Percentiles rank a stretch among this genome's conserved stretches.
These are phyloP conservation scores for Thuidium tamariscinum DNA, from an alignment of 225 moss, liverwort and hornwort species.

Conservation along the genomic window DNA sequence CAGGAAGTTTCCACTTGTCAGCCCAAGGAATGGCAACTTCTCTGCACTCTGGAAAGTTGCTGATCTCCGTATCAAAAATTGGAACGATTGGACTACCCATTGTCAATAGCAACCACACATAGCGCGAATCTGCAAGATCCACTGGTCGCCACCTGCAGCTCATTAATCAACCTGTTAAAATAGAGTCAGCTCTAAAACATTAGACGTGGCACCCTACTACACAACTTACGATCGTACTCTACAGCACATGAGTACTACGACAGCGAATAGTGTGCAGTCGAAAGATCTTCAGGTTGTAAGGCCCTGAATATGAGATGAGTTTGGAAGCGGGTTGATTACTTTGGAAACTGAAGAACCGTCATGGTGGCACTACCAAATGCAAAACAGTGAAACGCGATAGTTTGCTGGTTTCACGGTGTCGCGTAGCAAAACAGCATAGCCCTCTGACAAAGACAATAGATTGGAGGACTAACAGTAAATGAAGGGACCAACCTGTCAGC, in stretches of 20 bases:
- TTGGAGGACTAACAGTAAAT: neutral
- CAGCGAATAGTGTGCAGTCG: neutral
- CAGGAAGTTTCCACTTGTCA: constrained; percentile 67
- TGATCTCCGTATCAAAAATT: constrained; percentile 40
- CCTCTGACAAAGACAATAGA: neutral
- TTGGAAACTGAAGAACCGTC: neutral
- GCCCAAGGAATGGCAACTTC: constrained; percentile 68
- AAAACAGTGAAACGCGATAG: neutral
- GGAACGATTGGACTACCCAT: constrained; percentile 78
- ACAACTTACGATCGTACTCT: neutral
- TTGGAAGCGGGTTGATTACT: neutral
- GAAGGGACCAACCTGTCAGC: constrained; percentile 49
- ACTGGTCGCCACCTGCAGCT: constrained; percentile 76
- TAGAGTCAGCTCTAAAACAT: neutral
- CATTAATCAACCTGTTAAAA: neutral
- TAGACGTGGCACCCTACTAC: neutral
- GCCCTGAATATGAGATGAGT: neutral
- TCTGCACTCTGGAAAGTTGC: constrained; percentile 62
- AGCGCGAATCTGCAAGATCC: constrained; percentile 80
- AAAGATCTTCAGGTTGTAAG: neutral
- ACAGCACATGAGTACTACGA: neutral
- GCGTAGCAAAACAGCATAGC: neutral
- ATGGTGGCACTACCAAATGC: neutral
- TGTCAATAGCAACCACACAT: constrained; percentile 76
- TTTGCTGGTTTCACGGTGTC: neutral